These are phyloP conservation scores for Blastobotrys ciferrii DNA, from an alignment of 1,139 yeast species.

Conservation along the genomic window DNA sequence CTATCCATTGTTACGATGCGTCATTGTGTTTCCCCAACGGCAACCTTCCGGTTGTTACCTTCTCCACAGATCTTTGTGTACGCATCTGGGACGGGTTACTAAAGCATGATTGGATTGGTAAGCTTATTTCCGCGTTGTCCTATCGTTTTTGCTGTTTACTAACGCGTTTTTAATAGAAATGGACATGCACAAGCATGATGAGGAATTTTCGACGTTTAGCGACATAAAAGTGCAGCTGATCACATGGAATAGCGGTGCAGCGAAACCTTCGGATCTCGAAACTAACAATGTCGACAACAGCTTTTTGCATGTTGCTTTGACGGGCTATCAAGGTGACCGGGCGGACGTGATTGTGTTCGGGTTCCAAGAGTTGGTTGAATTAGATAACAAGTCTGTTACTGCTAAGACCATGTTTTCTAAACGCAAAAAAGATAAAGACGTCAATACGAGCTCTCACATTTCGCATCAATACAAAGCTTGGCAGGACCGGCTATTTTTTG, in stretches of 20 bases:
- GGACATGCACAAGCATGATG: constrained; percentile 33
- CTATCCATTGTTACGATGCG: constrained; percentile 22
- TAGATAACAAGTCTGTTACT: constrained; percentile 84
- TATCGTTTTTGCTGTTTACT: constrained; percentile 3
- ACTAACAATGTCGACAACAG: constrained; percentile 22
- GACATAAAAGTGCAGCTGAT: constrained; percentile 35
- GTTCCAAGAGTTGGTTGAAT: constrained; percentile 86
- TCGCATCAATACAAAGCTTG: constrained; percentile 42
- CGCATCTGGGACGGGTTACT: constrained; percentile 40
- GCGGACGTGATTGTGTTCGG: constrained; percentile 86
- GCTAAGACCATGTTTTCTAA: constrained; percentile 55
- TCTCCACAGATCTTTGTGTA: constrained; percentile 26
- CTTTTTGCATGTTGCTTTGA: constrained; percentile 24
- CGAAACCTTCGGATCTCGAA: constrained; percentile 38
- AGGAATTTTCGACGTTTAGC: constrained; percentile 32
- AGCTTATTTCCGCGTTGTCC: constrained; percentile 12
- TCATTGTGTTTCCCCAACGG: constrained; percentile 13
- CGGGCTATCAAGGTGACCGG: constrained; percentile 22
- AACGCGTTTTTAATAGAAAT: constrained; percentile 20
- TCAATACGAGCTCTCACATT: constrained; percentile 34
- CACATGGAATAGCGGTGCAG: constrained; percentile 47
- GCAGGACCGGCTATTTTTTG: constrained; percentile 35
- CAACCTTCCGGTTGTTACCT: constrained; percentile 23
- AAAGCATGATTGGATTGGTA: constrained; percentile 38
- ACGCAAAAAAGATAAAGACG: constrained; percentile 29